Base-by-base conservation (phyloP, 2,329 filamentous ascomycete genomes). In the Nigrospora oryzae region DNA sequence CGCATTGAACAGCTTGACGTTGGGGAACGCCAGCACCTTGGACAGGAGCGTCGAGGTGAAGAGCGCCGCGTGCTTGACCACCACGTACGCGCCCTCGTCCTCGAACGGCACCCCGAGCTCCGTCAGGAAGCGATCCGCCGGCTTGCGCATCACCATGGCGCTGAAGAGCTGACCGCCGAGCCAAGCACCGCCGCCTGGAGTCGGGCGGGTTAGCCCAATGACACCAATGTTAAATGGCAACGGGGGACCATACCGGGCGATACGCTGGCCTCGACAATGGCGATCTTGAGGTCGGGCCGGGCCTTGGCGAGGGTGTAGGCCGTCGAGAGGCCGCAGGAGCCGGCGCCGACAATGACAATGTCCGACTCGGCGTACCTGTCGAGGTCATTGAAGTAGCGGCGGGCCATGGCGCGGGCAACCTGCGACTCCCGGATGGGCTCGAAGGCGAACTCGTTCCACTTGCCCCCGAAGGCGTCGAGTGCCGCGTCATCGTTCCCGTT, bases 1-100 rank as follows among this genome's bases (percentile, higher is more conserved):
- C 34, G 89, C 89, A 63, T 96, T 96, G 81, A 95, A 96, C 50
- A 96, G 81, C 79, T 96, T 96, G 60, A 95, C 79, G 67, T 96
- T 95, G 51, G 87, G 86, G 71, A 94, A 86, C 48, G 77, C 68
- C 42, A 96, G 73, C 11, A 96, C 89, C 67, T 85, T 85, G 61
- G 83, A 84, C 57, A 96, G 71, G 47, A 96, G 73, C 23, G 89
- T 95, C 48, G 84, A 88, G 31, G 89, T 96, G 74, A 95, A 95
- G 49, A 95, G 77, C 0, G 89, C 87, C 32, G 90, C 89, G 67
- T 95, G 89, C 79, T 93, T 94, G 63, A 95, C 89, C 2, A 95
- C 88, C 13, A 96, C 89, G 55, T 85, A 93, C 68, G 86, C 78
- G 43, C 86, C 86, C 59, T 95, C 89, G 51, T 95, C 88, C 58